These are phyloP conservation scores for Coix lacrymajobi DNA, from an alignment of 176 grass and related monocot species.

Conservation along the genomic window DNA sequence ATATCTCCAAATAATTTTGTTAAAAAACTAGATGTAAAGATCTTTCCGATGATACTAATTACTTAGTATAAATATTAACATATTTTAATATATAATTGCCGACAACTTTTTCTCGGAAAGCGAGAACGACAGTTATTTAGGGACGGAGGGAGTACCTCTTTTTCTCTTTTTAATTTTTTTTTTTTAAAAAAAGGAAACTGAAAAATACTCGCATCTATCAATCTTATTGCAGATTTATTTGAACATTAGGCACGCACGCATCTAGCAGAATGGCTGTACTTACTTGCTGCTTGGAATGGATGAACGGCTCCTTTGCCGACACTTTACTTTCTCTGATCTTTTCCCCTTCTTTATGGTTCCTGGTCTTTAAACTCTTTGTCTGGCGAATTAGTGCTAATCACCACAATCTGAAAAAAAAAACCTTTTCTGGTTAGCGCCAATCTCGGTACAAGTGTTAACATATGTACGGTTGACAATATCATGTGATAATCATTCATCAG, in stretches of 20 bases:
- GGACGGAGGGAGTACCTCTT: no score
- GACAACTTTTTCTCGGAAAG: no score
- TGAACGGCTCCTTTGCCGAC: background rate
- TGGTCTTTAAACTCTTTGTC: background rate
- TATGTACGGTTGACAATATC: background rate
- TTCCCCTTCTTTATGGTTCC: background rate
- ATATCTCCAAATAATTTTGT: no score
- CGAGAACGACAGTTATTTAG: no score
- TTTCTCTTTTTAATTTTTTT: no score
- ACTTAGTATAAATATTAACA: no score
- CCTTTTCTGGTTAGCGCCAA: background rate
- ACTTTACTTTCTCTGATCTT: background rate
- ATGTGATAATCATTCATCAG: background rate
- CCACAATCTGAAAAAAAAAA: background rate
- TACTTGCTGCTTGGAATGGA: background rate
- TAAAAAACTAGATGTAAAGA: no score
- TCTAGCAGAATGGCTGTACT: background rate
- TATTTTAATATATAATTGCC: no score
- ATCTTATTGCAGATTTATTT: background rate
- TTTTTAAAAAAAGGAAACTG: no score
- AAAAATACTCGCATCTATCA: background rate
- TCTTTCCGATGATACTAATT: no score
- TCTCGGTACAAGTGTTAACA: background rate
- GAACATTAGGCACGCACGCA: no score
- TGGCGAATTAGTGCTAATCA: background rate